A percentile compares a stretch with the other conserved stretches of the same genome.
Evolutionary conservation across 225 moss, liverwort and hornwort genomes (phyloP).

Genomic region (Physcomitrellopsis africana): DNA sequence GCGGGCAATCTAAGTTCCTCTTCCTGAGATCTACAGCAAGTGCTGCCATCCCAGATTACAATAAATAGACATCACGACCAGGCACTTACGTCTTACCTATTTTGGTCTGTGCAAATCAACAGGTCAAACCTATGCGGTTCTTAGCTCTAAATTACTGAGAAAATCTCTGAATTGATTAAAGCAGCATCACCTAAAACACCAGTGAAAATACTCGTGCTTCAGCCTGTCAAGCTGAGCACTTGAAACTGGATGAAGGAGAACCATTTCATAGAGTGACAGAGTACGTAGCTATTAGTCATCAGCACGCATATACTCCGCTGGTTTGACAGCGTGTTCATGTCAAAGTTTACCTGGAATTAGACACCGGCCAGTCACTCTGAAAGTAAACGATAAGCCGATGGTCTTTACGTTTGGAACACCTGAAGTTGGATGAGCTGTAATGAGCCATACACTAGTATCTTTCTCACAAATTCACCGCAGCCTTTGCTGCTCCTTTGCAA

Average conservation of each 20-base stretch:
- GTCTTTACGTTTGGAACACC: conserved; percentile 21
- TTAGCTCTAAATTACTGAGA: conserved; percentile 21
- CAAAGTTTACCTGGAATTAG: conserved; percentile 28
- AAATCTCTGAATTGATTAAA: conserved; percentile 34
- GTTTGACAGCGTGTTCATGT: conserved; percentile 14
- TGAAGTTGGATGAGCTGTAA: conserved; percentile 23
- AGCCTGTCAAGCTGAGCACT: conserved; percentile 16
- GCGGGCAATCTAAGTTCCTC: conserved; percentile 29
- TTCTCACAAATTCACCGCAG: conserved; percentile 38
- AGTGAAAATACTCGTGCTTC: conserved; percentile 26
- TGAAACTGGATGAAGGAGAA: conserved; percentile 34
- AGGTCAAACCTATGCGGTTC: conserved; percentile 35
- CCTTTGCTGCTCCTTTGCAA: conserved; percentile 50
- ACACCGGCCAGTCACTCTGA: conserved; percentile 29
- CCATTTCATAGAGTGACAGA: conserved; percentile 29
- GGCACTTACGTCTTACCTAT: conserved; percentile 25
- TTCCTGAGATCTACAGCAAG: conserved; percentile 43
- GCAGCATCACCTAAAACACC: conserved; percentile 37
- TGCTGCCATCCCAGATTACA: conserved; percentile 55
- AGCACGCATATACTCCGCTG: conserved; percentile 24
- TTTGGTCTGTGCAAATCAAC: conserved; percentile 36
- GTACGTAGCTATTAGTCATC: conserved; percentile 21
- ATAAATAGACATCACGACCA: conserved; percentile 36
- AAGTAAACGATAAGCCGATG: conserved; percentile 19
- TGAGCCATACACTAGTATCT: conserved; percentile 19